These are phyloP conservation scores for Apostasia ramifera DNA, from an alignment of 106 monocot genomes.

Conservation along the genomic window DNA sequence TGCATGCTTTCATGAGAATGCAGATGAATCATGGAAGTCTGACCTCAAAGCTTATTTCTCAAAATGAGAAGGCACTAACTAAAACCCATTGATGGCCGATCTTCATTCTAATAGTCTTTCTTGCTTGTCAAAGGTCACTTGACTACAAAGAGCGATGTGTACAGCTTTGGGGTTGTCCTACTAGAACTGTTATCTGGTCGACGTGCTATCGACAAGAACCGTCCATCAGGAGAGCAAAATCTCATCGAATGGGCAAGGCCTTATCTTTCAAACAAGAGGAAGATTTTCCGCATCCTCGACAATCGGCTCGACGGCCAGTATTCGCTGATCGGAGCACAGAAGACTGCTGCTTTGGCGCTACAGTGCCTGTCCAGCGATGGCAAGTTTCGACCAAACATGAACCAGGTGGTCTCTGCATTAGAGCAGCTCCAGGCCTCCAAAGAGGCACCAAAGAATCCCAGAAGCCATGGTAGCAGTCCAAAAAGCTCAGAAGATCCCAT, in stretches of 20 bases:
- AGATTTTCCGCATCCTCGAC: constrained; percentile 63
- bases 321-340: constrained; percentile 46
- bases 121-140: constrained; percentile 50
- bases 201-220: constrained; percentile 77
- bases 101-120: too few species aligned
- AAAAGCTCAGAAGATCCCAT: constrained; percentile 22
- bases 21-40: too few species aligned
- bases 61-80: too few species aligned
- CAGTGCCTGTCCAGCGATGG: constrained; percentile 49
- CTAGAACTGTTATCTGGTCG: constrained; percentile 79
- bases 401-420: constrained; percentile 47
- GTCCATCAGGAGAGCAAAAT: constrained; percentile 69
- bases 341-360: constrained; percentile 40
- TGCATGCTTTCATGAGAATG: too few species aligned
- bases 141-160: constrained; percentile 78
- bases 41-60: too few species aligned
- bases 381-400: constrained; percentile 58
- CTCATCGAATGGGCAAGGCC: constrained; percentile 90
- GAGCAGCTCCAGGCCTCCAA: constrained; percentile 45
- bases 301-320: constrained; percentile 68
- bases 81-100: too few species aligned
- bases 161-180: constrained; percentile 92
- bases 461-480: constrained; percentile 1
- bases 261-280: constrained; percentile 60
- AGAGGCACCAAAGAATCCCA: constrained; percentile 10